Evolutionary conservation across 1,139 yeast genomes (phyloP).

Genomic region (Blastobotrys ciferrii): DNA sequence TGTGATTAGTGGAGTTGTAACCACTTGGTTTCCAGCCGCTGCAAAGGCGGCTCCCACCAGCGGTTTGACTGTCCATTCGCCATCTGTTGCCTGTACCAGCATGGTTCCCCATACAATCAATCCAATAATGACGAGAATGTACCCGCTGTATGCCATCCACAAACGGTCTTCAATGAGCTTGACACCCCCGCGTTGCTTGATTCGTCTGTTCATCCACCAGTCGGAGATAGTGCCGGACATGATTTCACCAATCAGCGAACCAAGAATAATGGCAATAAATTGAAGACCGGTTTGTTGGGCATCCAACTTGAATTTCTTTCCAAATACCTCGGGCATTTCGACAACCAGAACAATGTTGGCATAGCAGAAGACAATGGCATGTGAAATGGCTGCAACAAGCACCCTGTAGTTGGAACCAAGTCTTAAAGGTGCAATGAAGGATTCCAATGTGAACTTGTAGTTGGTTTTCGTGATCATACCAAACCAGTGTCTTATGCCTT

Average conservation of each 20-base stretch:
- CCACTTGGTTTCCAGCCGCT: slow-evolving; percentile 34
- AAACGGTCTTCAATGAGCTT: slow-evolving; percentile 31
- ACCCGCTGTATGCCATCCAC: slow-evolving; percentile 32
- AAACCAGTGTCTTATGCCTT: background rate
- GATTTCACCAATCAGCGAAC: slow-evolving; percentile 33
- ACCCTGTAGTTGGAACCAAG: slow-evolving; percentile 2
- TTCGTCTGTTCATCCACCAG: slow-evolving; percentile 31
- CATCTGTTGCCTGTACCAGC: slow-evolving; percentile 27
- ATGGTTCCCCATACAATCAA: slow-evolving; percentile 33
- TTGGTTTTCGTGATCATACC: background rate
- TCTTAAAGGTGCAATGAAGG: background rate
- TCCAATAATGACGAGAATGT: slow-evolving; percentile 30
- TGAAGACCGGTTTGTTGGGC: slow-evolving; percentile 34
- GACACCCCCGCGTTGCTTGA: slow-evolving; percentile 21
- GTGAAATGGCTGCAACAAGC: slow-evolving; percentile 26
- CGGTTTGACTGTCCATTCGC: slow-evolving; percentile 31
- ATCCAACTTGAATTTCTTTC: slow-evolving; percentile 28
- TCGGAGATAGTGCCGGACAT: slow-evolving; percentile 35
- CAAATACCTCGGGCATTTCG: slow-evolving; percentile 34
- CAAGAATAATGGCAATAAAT: slow-evolving; percentile 32
- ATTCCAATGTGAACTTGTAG: background rate
- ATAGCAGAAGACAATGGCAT: slow-evolving; percentile 31
- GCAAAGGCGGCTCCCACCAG: slow-evolving; percentile 35
- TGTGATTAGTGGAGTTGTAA: slow-evolving; percentile 24
- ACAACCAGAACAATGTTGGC: slow-evolving; percentile 33